Evolutionary conservation across 139 green algal genomes (phyloP).

Genomic region (Micractinium conductrix): DNA sequence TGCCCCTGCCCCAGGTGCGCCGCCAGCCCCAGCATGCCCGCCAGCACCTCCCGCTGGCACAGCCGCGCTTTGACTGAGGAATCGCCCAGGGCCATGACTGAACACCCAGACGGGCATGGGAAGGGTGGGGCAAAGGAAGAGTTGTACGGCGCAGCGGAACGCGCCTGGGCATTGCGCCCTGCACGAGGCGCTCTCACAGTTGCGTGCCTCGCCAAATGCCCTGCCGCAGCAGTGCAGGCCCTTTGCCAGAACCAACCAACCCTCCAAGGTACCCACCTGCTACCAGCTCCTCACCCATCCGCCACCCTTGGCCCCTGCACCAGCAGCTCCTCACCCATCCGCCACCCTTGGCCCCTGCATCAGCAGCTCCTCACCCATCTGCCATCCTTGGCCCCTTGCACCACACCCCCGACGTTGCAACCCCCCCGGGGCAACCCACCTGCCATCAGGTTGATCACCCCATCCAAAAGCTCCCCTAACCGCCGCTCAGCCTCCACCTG

Average conservation of each 20-base stretch:
- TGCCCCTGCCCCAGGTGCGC: not conserved
- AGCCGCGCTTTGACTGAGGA: conserved; percentile 73
- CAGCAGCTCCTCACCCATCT: not conserved
- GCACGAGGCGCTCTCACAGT: no score
- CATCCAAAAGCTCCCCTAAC: conserved; percentile 26
- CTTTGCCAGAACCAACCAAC: no score
- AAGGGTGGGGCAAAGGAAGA: not conserved
- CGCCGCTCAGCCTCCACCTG: conserved; percentile 1
- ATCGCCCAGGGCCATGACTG: conserved; percentile 56
- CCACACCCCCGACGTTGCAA: not conserved
- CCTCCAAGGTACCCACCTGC: no score
- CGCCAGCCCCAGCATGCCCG: conserved; percentile 17
- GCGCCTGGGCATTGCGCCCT: no score
- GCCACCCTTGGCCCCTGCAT: not conserved
- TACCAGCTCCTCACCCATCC: no score
- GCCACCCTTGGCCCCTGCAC: no score
- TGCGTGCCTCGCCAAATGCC: no score
- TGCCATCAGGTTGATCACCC: conserved; percentile 34
- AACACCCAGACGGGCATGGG: no score
- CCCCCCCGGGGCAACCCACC: no score
- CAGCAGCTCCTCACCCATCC: not conserved
- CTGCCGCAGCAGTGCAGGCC: no score
- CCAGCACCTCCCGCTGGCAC: conserved; percentile 40
- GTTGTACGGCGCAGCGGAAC: no score
- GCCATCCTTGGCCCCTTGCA: not conserved